These are phyloP conservation scores for Ustilago nuda DNA, from an alignment of 1,284 basidiomycete genomes.

Conservation along the genomic window DNA sequence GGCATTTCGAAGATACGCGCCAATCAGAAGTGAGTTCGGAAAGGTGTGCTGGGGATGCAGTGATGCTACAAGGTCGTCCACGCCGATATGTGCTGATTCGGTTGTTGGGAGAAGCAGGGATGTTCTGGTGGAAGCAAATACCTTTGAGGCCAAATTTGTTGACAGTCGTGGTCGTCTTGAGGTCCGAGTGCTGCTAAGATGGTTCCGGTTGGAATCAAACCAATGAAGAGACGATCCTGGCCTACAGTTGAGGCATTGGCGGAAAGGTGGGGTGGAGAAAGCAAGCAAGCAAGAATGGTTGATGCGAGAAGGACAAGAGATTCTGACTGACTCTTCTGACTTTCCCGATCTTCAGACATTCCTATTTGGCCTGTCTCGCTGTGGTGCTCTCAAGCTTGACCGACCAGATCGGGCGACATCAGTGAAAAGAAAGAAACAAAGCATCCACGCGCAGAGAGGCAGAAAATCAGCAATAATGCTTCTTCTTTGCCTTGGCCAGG, in stretches of 20 bases:
- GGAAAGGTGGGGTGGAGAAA: constrained; percentile 25
- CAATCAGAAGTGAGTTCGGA: background rate
- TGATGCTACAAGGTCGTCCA: constrained; percentile 1
- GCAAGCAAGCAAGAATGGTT: constrained; percentile 3
- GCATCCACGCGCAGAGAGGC: background rate
- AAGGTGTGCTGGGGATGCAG: background rate
- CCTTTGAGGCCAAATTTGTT: background rate
- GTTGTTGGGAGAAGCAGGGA: background rate
- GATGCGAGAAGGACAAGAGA: constrained; percentile 16
- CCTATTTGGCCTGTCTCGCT: background rate
- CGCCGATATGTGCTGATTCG: background rate
- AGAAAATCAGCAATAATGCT: background rate
- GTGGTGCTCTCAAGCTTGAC: background rate
- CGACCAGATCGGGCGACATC: constrained; percentile 10
- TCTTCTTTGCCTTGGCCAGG: background rate
- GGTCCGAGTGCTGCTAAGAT: too few species aligned
- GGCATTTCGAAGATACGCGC: constrained; percentile 18
- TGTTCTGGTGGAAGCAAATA: background rate
- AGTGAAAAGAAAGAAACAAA: background rate
- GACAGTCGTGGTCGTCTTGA: too few species aligned
- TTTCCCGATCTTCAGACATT: constrained; percentile 14
- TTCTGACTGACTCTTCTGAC: constrained; percentile 10
- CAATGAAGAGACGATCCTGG: too few species aligned
- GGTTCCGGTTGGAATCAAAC: too few species aligned
- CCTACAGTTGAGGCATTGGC: constrained; percentile 4